These are phyloP conservation scores for Amphirosellinia nigrospora DNA, from an alignment of 495 filamentous ascomycete species.

Conservation along the genomic window DNA sequence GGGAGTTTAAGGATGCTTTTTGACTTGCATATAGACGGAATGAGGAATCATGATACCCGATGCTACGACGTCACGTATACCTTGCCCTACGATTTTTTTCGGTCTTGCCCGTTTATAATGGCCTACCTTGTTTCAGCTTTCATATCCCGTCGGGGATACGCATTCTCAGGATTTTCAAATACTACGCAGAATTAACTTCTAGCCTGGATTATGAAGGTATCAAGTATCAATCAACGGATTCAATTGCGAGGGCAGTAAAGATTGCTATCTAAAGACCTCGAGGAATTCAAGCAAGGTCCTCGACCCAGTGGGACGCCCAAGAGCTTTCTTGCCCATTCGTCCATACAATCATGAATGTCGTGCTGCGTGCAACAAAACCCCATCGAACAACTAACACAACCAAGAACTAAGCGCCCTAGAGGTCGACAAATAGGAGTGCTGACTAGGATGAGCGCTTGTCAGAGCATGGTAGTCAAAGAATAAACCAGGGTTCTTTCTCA, in stretches of 20 bases:
- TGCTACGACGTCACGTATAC: background rate
- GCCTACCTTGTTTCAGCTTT: background rate
- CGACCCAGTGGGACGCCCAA: background rate
- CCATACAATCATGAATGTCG: background rate
- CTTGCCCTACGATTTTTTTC: background rate
- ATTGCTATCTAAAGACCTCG: background rate
- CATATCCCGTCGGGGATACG: background rate
- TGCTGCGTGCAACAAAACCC: background rate
- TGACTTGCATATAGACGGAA: constrained; percentile 15
- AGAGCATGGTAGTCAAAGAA: background rate
- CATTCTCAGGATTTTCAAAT: background rate
- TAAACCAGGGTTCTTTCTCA: background rate
- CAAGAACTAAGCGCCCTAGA: background rate
- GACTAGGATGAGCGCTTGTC: background rate
- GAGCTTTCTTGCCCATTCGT: background rate
- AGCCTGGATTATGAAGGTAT: background rate
- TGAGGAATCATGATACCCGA: constrained; percentile 28
- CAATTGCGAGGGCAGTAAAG: background rate
- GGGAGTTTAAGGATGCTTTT: constrained; percentile 39
- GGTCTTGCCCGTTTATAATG: background rate
- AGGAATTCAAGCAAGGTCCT: background rate
- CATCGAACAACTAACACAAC: background rate
- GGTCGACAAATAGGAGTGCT: background rate
- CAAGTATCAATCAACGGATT: background rate
- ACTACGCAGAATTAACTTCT: background rate